These are phyloP conservation scores for Linnemannia zychae DNA, from an alignment of 192 early-diverging fungal species.

Conservation along the genomic window DNA sequence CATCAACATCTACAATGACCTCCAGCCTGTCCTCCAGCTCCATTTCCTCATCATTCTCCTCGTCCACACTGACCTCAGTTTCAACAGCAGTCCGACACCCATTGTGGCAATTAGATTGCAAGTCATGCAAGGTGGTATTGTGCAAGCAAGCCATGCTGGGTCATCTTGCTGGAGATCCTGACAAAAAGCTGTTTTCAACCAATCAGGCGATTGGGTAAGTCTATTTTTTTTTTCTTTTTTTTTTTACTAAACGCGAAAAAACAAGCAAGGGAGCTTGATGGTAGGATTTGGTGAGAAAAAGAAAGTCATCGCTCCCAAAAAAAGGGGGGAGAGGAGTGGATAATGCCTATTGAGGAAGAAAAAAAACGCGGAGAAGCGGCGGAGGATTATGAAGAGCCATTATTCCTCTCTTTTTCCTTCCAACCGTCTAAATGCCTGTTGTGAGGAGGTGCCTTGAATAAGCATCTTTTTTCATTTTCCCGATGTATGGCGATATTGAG, in stretches of 20 bases:
- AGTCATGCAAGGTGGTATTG: conserved; percentile 35
- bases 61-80: conserved; percentile 28
- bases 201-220: conserved; percentile 45
- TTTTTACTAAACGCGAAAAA: too few species aligned
- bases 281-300: background rate
- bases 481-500: background rate
- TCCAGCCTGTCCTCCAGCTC: background rate
- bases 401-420: background rate
- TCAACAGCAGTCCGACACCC: conserved; percentile 39
- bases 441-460: background rate
- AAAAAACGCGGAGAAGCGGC: background rate
- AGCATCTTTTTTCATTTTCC: background rate
- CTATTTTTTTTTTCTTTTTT: too few species aligned
- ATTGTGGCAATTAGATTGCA: conserved; percentile 42
- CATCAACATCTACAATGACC: background rate
- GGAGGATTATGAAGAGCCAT: background rate
- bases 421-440: background rate
- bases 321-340: background rate
- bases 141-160: conserved; percentile 48
- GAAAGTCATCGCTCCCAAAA: background rate
- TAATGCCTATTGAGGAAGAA: background rate
- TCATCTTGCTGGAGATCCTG: conserved; percentile 37
- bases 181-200: conserved; percentile 45
- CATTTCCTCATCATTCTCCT: conserved; percentile 6
- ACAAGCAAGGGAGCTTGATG: too few species aligned